phyloP scores from a whole-genome alignment of 768 basidiomycete species.

The Galerina sulciceps region DNA sequence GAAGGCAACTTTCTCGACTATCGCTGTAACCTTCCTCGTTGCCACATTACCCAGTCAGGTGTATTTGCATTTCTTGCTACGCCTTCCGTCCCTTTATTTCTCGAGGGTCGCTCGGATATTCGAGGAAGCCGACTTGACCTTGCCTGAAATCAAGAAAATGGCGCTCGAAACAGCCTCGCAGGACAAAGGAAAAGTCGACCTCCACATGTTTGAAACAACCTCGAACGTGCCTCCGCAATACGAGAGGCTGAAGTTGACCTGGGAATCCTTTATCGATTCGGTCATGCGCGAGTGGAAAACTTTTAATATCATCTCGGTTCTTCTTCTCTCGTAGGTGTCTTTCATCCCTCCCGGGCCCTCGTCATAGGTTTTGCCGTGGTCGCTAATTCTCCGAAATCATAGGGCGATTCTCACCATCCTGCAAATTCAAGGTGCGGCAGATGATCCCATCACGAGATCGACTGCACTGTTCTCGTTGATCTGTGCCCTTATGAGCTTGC shows the following conservation, averaged over 20 bases:
- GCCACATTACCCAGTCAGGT: conserved; percentile 20
- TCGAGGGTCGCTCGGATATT: conserved; percentile 67
- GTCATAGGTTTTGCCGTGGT: background rate
- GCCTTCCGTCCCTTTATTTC: conserved; percentile 68
- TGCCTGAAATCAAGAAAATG: conserved; percentile 57
- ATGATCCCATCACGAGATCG: conserved; percentile 56
- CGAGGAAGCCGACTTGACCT: conserved; percentile 63
- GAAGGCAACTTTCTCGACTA: background rate
- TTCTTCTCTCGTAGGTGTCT: conserved; percentile 29
- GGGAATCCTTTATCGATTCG: conserved; percentile 33
- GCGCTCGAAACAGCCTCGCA: conserved; percentile 31
- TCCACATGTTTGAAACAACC: conserved; percentile 7
- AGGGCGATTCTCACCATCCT: conserved; percentile 35
- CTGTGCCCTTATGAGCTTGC: conserved; percentile 63
- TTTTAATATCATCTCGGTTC: conserved; percentile 31
- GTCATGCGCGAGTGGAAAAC: conserved; percentile 34
- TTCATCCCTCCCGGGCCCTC: too few relatives aligned
- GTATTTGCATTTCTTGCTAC: conserved; percentile 47
- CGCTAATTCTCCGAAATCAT: background rate
- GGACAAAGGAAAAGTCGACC: conserved; percentile 5
- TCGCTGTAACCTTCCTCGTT: background rate
- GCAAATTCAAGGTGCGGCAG: conserved; percentile 39
- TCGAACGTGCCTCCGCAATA: conserved; percentile 19
- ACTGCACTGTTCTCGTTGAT: conserved; percentile 56
- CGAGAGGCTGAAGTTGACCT: conserved; percentile 21